Percentiles rank a stretch among this genome's conserved stretches.
phyloP scores from a whole-genome alignment of 768 basidiomycete genomes.

The Pulveroboletus ravenelii region DNA sequence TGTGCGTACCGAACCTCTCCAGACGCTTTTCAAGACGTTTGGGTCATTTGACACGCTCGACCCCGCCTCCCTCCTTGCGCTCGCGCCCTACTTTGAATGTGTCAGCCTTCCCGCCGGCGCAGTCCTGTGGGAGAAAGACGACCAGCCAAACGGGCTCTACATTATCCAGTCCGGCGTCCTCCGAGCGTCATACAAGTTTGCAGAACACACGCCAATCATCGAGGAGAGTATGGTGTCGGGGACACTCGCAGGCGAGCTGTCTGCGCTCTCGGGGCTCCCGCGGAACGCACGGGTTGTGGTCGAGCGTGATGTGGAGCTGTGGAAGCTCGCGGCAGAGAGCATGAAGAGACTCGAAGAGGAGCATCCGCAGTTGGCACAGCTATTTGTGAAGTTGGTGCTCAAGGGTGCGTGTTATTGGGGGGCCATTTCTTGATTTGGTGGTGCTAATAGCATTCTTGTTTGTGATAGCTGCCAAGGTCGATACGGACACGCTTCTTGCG shows the following conservation, averaged over 20 bases:
- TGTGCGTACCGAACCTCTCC: conserved; percentile 54
- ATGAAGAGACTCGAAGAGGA: conserved; percentile 64
- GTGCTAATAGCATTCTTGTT: background rate
- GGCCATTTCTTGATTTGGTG: background rate
- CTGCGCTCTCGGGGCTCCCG: conserved; percentile 70
- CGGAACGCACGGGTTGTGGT: conserved; percentile 85
- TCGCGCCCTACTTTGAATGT: conserved; percentile 70
- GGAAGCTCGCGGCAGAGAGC: conserved; percentile 65
- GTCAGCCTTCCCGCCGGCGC: conserved; percentile 50
- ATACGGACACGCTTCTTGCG: conserved; percentile 56
- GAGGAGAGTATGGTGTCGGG: conserved; percentile 94
- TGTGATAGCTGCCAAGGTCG: conserved; percentile 54
- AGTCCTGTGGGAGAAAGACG: conserved; percentile 75
- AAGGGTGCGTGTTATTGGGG: conserved; percentile 49
- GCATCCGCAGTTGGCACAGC: conserved; percentile 58
- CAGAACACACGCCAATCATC: conserved; percentile 57
- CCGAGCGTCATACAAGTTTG: conserved; percentile 77
- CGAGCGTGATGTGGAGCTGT: conserved; percentile 73
- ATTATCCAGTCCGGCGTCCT: conserved; percentile 85
- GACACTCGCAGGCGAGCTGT: conserved; percentile 87
- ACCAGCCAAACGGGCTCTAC: conserved; percentile 77
- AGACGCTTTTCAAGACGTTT: conserved; percentile 76
- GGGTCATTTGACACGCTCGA: conserved; percentile 63
- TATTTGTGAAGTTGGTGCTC: conserved; percentile 63
- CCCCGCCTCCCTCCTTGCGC: conserved; percentile 51